Evolutionary conservation across 805 yeast species (phyloP), one percentile per base, ranked within the genome.

Genomic region (Groenewaldozyma tartarivorans): DNA sequence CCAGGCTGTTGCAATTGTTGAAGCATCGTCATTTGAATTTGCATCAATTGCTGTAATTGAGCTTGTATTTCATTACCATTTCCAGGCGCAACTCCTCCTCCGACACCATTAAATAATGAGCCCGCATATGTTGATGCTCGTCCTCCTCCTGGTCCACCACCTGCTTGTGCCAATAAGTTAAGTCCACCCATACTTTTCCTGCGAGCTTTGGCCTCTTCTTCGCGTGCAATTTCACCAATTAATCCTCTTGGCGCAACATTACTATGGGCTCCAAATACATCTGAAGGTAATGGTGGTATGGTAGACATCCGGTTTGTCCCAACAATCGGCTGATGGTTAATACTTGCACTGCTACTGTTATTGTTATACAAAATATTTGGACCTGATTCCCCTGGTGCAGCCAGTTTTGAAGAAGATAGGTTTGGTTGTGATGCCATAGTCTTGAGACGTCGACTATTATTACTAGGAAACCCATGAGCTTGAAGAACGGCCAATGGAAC

Each of bases 401-500:
- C 29, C 13, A 24, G 29, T 13, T 13, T 24, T 13, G 29, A 24
- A 9, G 18, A 7, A 20, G 32, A 18, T 4, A 45, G 46, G 29
- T 41, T 41, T 15, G 48, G 46, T 32, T 41, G 46, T 4, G 53
- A 41, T 17, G 43, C 26, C 44, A 44, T 47, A 22, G 45, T 37
- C 38, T 42, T 47, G 36, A 50, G 36, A 24, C 45, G 32, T 33
- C 36, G 36, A 36, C 36, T 43, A 29, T 36, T 38, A 32, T 44
- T 48, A 5, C 43, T 41, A 11, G 68, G 67, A 47, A 63, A 58
- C 5, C 62, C 61, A 41, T 64, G 67, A 2, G 66, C 67, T 38
- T 60, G 62, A 31, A 65, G 46, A 35, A 64, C 57, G 11, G 62
- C 66, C 27, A 64, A 52, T 1, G 69, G 69, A 13, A 65, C 59